Percentiles rank a stretch among this genome's conserved stretches.
Conservation (phyloP, 2,329 filamentous ascomycete species). For the Hypoxylon sp. region DNA sequence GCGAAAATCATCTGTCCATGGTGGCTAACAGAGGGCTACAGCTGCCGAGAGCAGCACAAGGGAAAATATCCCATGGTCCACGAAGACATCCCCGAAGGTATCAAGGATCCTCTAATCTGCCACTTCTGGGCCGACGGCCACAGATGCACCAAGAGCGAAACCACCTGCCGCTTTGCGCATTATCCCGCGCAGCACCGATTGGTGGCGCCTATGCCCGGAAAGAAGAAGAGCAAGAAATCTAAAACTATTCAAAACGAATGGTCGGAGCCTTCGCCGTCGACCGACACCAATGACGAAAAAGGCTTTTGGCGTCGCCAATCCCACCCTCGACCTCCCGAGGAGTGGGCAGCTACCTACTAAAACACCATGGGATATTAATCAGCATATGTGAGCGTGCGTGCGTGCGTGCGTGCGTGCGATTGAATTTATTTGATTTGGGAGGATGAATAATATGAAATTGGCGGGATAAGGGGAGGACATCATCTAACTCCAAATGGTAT, state of each 20-base stretch:
- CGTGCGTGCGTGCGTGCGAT: too few species aligned
- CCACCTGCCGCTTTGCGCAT: conserved; percentile 34
- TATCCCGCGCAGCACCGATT: conserved; percentile 15
- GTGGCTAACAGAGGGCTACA: conserved; percentile 32
- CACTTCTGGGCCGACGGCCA: conserved; percentile 37
- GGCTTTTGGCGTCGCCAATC: not conserved
- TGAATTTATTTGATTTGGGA: too few species aligned
- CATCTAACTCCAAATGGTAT: too few species aligned
- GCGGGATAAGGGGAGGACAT: too few species aligned
- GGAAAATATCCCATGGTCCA: conserved; percentile 30
- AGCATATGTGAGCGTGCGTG: too few species aligned
- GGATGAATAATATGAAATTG: too few species aligned
- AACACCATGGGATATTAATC: too few species aligned
- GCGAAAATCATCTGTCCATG: conserved; percentile 37
- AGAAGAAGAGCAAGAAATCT: conserved; percentile 12
- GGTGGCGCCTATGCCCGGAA: conserved; percentile 20
- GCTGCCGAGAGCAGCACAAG: conserved; percentile 25
- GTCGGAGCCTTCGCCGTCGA: not conserved
- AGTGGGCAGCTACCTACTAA: too few species aligned
- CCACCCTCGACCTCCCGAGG: not conserved
- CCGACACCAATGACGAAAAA: not conserved
- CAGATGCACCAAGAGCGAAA: conserved; percentile 30
- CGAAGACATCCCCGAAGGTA: conserved; percentile 22
- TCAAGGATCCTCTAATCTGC: conserved; percentile 38
- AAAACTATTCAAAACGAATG: not conserved